These are phyloP conservation scores for Globisporangium megalacanthum DNA, from an alignment of 352 stramenopile species.

Conservation along the genomic window DNA sequence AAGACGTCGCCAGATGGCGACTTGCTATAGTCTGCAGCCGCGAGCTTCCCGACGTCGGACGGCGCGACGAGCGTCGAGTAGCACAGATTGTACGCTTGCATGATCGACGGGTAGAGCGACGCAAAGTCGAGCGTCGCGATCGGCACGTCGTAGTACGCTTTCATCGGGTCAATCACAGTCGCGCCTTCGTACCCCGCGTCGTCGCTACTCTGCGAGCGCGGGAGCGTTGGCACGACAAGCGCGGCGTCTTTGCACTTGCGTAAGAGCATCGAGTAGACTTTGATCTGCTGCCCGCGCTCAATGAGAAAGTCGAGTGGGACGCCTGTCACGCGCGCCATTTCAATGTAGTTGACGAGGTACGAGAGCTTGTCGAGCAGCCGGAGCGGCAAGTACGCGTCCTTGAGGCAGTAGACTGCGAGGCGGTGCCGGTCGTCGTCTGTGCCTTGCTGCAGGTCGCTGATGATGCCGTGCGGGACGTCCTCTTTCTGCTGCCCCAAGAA, in stretches of 20 bases:
- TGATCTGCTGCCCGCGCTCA: slow-evolving; percentile 98
- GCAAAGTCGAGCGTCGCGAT: slow-evolving; percentile 99
- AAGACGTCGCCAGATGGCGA: slow-evolving; percentile 97
- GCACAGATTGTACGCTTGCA: slow-evolving; percentile 99
- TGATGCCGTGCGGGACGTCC: slow-evolving; percentile 99
- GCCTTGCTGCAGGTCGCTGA: slow-evolving; percentile 92
- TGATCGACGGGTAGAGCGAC: slow-evolving; percentile 99
- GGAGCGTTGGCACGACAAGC: slow-evolving; percentile 95
- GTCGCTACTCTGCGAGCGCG: slow-evolving; percentile 78
- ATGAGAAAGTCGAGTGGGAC: slow-evolving; percentile 98
- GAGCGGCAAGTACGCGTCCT: slow-evolving; percentile 97
- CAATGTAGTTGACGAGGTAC: slow-evolving; percentile 99
- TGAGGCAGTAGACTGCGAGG: slow-evolving; percentile 99
- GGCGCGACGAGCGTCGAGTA: slow-evolving; percentile 97
- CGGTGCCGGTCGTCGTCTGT: slow-evolving; percentile 97
- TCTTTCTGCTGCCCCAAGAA: slow-evolving; percentile 99
- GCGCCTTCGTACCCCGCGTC: slow-evolving; percentile 96
- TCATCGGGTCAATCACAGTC: slow-evolving; percentile 99
- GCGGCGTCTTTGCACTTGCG: slow-evolving; percentile 93
- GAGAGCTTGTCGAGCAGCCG: slow-evolving; percentile 98
- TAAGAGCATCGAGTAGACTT: slow-evolving; percentile 98
- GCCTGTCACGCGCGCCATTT: slow-evolving; percentile 99
- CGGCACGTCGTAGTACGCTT: slow-evolving; percentile 98
- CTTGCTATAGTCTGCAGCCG: slow-evolving; percentile 83
- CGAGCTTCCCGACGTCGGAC: slow-evolving; percentile 53